A percentile compares a stretch with the other conserved stretches of the same genome.
phyloP scores from a whole-genome alignment of 352 stramenopile genomes.

The Globisporangium alternatum region DNA sequence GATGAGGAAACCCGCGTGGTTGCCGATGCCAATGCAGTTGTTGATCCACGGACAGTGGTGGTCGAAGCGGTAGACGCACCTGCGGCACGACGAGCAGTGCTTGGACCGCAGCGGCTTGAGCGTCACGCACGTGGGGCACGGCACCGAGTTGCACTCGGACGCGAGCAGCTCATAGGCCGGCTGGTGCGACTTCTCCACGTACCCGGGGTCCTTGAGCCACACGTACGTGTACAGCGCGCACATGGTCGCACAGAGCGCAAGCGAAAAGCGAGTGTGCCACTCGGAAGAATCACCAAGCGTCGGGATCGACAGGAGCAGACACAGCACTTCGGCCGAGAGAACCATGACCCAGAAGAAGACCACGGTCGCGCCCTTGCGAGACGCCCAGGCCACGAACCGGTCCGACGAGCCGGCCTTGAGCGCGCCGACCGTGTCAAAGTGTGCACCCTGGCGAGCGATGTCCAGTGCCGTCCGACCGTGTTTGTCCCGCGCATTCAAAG shows the following conservation, averaged over 20 bases:
- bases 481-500: constrained; percentile 57
- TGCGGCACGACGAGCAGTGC: constrained; percentile 74
- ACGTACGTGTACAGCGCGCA: constrained; percentile 75
- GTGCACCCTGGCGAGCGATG: constrained; percentile 65
- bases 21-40: constrained; percentile 76
- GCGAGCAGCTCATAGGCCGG: constrained; percentile 77
- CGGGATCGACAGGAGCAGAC: constrained; percentile 54
- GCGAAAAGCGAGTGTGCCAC: constrained; percentile 25
- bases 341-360: constrained; percentile 74
- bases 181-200: constrained; percentile 53
- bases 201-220: constrained; percentile 76
- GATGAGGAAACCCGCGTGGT: constrained; percentile 72
- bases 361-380: constrained; percentile 53
- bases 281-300: constrained; percentile 28
- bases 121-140: constrained; percentile 78
- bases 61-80: constrained; percentile 81
- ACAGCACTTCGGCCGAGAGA: constrained; percentile 40
- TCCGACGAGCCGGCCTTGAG: constrained; percentile 70
- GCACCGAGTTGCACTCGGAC: constrained; percentile 54
- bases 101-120: constrained; percentile 76
- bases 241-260: constrained; percentile 40
- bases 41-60: constrained; percentile 88
- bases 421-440: constrained; percentile 62
- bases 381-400: constrained; percentile 60
- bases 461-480: constrained; percentile 72